Percentiles rank a stretch among this genome's conserved stretches.
Evolutionary conservation across 2,329 filamentous ascomycete species (phyloP).

Genomic region (Fusarium fracticaudum): DNA sequence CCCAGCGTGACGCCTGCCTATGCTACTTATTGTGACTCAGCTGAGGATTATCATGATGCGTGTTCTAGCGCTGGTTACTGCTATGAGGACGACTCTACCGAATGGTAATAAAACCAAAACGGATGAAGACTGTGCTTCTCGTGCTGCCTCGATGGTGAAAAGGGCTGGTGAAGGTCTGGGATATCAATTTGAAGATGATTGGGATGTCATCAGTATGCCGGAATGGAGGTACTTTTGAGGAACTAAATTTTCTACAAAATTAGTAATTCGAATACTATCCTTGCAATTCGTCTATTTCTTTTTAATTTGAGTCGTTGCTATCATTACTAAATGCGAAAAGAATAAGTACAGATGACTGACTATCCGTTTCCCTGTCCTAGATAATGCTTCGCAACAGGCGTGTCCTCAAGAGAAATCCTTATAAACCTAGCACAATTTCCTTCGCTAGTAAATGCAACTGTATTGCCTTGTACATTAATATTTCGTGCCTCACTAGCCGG

Average conservation of each 20-base stretch:
- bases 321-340: too few species aligned
- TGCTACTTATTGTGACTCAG: not conserved
- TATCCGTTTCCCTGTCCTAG: not conserved
- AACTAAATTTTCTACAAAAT: too few species aligned
- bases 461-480: not conserved
- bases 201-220: not conserved
- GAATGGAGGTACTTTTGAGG: not conserved
- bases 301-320: too few species aligned
- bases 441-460: not conserved
- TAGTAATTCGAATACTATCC: too few species aligned
- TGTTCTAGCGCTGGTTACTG: not conserved
- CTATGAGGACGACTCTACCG: too few species aligned
- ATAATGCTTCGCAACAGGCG: not conserved
- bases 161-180: not conserved
- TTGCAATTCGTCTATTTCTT: too few species aligned
- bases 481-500: too few species aligned
- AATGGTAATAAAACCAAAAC: too few species aligned
- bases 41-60: not conserved
- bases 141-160: not conserved
- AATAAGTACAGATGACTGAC: too few species aligned
- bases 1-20: not conserved
- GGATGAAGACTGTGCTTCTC: not conserved
- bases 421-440: fast-evolving
- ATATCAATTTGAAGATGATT: not conserved
- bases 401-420: not conserved